Evolutionary conservation across 139 green algal genomes (phyloP).

Genomic region (Chlorella sorokiniana): DNA sequence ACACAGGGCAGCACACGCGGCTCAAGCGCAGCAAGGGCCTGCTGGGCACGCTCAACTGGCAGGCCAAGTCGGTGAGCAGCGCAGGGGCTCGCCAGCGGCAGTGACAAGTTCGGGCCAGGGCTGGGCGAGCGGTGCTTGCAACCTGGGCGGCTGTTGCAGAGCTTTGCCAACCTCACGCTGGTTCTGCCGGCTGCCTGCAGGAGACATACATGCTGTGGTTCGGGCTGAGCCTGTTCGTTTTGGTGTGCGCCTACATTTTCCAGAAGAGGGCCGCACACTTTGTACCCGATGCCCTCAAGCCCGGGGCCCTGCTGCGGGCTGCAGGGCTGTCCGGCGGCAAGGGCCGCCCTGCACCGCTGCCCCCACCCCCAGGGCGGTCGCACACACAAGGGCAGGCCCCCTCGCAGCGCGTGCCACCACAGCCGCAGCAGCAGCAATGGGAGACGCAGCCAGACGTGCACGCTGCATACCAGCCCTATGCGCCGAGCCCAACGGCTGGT

Average conservation of each 20-base stretch:
- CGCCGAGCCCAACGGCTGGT: neutral
- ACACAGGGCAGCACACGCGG: conserved; percentile 49
- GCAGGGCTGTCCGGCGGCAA: neutral
- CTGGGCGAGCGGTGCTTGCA: too few relatives aligned
- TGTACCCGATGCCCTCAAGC: conserved; percentile 45
- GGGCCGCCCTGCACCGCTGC: neutral
- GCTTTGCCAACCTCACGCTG: too few relatives aligned
- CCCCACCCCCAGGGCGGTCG: neutral
- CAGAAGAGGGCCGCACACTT: conserved; percentile 72
- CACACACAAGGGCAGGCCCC: neutral
- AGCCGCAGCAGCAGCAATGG: conserved; percentile 7
- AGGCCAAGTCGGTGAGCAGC: conserved; percentile 42
- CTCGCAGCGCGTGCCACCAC: neutral
- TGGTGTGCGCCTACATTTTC: conserved; percentile 55
- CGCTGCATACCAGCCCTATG: neutral
- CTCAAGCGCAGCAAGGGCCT: conserved; percentile 40
- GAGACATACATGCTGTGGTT: conserved; percentile 63
- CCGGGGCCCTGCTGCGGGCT: conserved; percentile 19
- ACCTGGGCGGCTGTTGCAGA: too few relatives aligned
- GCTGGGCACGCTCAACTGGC: conserved; percentile 54
- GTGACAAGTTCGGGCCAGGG: too few relatives aligned
- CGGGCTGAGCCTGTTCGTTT: conserved; percentile 68
- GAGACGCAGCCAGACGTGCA: neutral
- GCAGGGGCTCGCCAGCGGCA: too few relatives aligned
- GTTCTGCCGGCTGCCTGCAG: neutral